Base-by-base conservation (phyloP, 2,329 filamentous ascomycete genomes). In the Fusarium multiceps region DNA sequence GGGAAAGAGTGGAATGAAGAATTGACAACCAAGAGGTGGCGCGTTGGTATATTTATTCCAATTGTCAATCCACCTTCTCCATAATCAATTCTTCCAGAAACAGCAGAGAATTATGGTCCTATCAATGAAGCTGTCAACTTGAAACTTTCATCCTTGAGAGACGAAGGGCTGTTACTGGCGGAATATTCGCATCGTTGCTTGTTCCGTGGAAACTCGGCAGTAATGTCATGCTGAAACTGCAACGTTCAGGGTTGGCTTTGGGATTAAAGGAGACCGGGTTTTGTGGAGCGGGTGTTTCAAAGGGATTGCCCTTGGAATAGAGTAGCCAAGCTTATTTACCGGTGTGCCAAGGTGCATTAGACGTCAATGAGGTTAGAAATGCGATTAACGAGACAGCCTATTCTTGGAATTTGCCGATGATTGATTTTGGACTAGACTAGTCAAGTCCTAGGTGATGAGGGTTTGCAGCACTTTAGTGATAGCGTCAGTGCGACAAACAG, bases 201-300 rank as follows among this genome's bases (percentile, higher is more conserved):
- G 8, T 45, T 55, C 63, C 62, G 62, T 55, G 61, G 61, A 30
- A 30, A n/a, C 2, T 37, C 62, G 62, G 63, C 55, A 42, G 4
- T 10, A 18, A 34, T 28, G 51, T n/a, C 28, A 27, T 25, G 20
- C 30, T 60, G 63, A 66, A 66, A 66, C 55, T 30, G 8, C 43
- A n/a, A 5, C 14, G 32, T 3, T 50, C 43, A 34, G 41, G 62
- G 47, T 32, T 25, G 25, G 10, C 20, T 14, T 54, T 55, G 41
- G 63, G 25, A 66, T 60, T 66, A 66, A 59, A 66, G 63, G 61
- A 51, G 37, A 21, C 10, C 7, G 9, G 9, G 8, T 37, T 46
- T 66, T 66, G 55, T 66, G 61, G 54, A 59, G 34, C 41, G 41
- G 4, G 4, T 41, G 61, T 66, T 66, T 66, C 61, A 60, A 66